Percentiles rank a stretch among this genome's conserved stretches.
These are phyloP conservation scores for Phoma sp. DNA, from an alignment of 2,329 filamentous ascomycete species.

Conservation along the genomic window DNA sequence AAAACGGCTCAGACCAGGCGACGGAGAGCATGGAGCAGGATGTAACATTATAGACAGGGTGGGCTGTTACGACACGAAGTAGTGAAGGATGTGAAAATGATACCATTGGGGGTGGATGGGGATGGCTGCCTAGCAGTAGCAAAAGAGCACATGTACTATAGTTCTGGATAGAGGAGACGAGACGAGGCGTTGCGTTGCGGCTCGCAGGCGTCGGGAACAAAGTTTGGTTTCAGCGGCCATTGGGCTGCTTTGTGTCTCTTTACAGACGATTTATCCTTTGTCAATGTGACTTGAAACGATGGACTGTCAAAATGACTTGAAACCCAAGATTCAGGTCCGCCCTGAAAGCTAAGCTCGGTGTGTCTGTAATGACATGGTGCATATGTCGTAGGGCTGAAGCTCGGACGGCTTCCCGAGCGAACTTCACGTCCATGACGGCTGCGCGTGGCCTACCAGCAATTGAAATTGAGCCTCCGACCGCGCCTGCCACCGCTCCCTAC, in stretches of 20 bases:
- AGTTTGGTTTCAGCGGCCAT: conserved; percentile 20
- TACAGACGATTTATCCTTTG: neutral
- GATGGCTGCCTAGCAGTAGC: neutral
- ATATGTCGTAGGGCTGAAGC: conserved; percentile 23
- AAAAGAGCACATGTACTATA: conserved; percentile 35
- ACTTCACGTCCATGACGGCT: conserved; percentile 19
- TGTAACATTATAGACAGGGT: conserved; percentile 22
- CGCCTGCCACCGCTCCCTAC: conserved; percentile 21
- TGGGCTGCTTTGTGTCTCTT: conserved; percentile 23
- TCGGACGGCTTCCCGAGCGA: conserved; percentile 17
- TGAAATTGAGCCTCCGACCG: conserved; percentile 8
- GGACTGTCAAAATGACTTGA: neutral
- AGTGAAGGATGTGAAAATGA: conserved; percentile 15
- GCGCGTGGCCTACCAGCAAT: conserved; percentile 14
- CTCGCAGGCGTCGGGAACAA: conserved; percentile 6
- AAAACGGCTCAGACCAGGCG: conserved; percentile 13
- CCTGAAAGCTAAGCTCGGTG: neutral
- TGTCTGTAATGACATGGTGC: conserved; percentile 1
- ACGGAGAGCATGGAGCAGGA: conserved; percentile 31
- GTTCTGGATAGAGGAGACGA: conserved; percentile 23
- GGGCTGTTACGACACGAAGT: neutral
- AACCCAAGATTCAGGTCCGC: neutral
- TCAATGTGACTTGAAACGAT: neutral
- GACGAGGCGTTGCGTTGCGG: neutral
- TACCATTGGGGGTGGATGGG: conserved; percentile 19